phyloP scores from a whole-genome alignment of 164 flowering plant species.

The Aristolochia californica region DNA sequence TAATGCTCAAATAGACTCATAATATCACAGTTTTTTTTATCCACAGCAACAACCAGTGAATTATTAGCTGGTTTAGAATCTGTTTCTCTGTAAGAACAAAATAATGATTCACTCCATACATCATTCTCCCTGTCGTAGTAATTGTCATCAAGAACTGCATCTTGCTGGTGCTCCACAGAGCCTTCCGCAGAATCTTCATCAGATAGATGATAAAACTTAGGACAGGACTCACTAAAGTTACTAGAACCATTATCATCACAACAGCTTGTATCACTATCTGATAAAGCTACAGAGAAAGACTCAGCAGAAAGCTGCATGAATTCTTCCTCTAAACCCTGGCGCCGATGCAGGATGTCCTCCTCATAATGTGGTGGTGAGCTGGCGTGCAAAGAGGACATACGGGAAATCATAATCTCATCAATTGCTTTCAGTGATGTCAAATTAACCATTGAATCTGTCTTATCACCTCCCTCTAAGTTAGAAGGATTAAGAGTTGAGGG shows the following conservation, averaged over 20 bases:
- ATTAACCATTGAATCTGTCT: constrained; percentile 13
- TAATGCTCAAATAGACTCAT: constrained; percentile 17
- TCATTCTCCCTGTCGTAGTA: constrained; percentile 9
- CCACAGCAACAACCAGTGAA: constrained; percentile 12
- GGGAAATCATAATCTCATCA: constrained; percentile 35
- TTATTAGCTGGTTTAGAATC: constrained; percentile 9
- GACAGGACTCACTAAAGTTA: constrained; percentile 16
- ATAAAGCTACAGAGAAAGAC: constrained; percentile 65
- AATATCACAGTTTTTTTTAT: constrained; percentile 12
- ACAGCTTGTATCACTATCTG: constrained; percentile 70
- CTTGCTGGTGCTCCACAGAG: constrained; percentile 13
- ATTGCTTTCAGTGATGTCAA: constrained; percentile 20
- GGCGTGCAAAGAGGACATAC: constrained; percentile 31
- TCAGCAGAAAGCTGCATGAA: constrained; percentile 77
- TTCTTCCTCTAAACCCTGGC: constrained; percentile 77
- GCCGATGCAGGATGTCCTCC: constrained; percentile 80
- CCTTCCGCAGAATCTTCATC: constrained; percentile 15
- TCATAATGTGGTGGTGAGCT: constrained; percentile 86
- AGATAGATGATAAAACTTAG: constrained; percentile 17
- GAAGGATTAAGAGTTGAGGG: constrained; percentile 10
- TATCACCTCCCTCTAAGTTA: constrained; percentile 7
- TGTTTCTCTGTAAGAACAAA: constrained; percentile 14
- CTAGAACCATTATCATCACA: constrained; percentile 45
- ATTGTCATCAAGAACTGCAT: constrained; percentile 6
- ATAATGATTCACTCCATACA: constrained; percentile 16